Base-by-base conservation (phyloP, 179 eudicot genomes). In the Sideroxylon spinosum region DNA sequence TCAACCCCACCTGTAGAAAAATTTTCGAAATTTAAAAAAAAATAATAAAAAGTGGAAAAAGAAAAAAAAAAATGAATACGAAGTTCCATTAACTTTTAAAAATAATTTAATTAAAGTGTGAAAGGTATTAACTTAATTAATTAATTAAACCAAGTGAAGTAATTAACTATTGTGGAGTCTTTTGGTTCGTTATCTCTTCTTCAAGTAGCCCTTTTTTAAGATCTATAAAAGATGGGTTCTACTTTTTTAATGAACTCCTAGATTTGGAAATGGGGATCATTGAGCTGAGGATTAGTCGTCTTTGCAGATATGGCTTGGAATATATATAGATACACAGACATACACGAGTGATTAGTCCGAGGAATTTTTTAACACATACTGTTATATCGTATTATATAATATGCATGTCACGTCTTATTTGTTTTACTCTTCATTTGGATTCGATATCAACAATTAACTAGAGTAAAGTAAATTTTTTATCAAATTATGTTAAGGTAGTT, bases 111-210 rank as follows among this genome's bases (percentile, higher is more conserved):
- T 37, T 37, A 37, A 10, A 70, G 28, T n/a, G 53, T 20, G 10
- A 16, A 49, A 49, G 29, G 53, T 70, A 12, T 68, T 4, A 46
- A 1, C 1, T 29, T 3, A 1, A 4, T 37, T 37, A n/a, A 44
- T 12, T 70, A 20, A 50, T 57, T 57, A 57, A 57, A 57, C 65
- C 26, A 37, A 37, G 37, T 32, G 37, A 60, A 60, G 0, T 61
- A 61, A 3, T 9, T 20, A n/a, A n/a, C 7, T 20, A 17, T 17
- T 59, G 1, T 25, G 61, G 16, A 44, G n/a, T 71, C 17, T 52
- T 16, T 10, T 28, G 17, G 77, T 62, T 64, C 55, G 73, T 73
- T 64, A 73, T 64, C 77, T 73, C 81, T 73, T 79, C 68, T n/a
- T 14, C 53, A 37, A 53, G 55, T 29, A 50, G 65, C 61, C 68